Conservation (phyloP, 495 filamentous ascomycete genomes). For the Immersiella caudata region DNA sequence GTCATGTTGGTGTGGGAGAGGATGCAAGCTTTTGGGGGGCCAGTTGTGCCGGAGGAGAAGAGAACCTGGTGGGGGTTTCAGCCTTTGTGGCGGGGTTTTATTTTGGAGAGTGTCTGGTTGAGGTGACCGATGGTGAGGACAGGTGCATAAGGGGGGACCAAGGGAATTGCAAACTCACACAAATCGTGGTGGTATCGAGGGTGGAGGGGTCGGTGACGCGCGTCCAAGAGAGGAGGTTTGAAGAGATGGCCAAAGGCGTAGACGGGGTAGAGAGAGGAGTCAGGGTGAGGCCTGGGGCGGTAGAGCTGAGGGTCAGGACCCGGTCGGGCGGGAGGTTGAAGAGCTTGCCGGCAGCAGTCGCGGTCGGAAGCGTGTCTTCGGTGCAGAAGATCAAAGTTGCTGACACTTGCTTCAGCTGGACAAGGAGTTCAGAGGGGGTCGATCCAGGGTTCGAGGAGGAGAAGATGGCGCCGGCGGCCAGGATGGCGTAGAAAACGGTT, state of each 20-base stretch:
- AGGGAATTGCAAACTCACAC: slow-evolving; percentile 37
- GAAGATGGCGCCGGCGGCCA: slow-evolving; percentile 56
- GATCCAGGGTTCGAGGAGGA: slow-evolving; percentile 47
- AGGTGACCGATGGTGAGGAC: too few relatives aligned
- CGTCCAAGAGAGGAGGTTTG: slow-evolving; percentile 43
- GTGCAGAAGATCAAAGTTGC: slow-evolving; percentile 60
- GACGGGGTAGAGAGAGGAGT: slow-evolving; percentile 3
- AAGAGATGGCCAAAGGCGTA: slow-evolving; percentile 28
- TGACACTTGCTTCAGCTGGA: slow-evolving; percentile 46
- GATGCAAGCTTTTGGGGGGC: slow-evolving; percentile 78
- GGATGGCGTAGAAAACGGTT: slow-evolving; percentile 50
- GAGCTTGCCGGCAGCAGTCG: slow-evolving; percentile 60
- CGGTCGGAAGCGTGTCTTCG: slow-evolving; percentile 53
- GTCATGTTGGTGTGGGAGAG: slow-evolving; percentile 74
- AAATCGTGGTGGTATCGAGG: slow-evolving; percentile 45
- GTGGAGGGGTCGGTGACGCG: slow-evolving; percentile 47
- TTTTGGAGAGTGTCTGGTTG: too few relatives aligned
- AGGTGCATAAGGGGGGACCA: too few relatives aligned
- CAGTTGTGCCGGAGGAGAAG: slow-evolving; percentile 86
- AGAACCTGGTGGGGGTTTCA: slow-evolving; percentile 48
- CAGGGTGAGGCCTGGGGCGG: slow-evolving; percentile 18
- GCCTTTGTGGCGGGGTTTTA: too few relatives aligned
- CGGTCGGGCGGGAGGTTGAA: slow-evolving; percentile 53
- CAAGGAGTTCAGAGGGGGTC: slow-evolving; percentile 47
- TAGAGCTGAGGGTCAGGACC: slow-evolving; percentile 40